phyloP scores from a whole-genome alignment of 805 yeast genomes.

The Starmerella apicola region DNA sequence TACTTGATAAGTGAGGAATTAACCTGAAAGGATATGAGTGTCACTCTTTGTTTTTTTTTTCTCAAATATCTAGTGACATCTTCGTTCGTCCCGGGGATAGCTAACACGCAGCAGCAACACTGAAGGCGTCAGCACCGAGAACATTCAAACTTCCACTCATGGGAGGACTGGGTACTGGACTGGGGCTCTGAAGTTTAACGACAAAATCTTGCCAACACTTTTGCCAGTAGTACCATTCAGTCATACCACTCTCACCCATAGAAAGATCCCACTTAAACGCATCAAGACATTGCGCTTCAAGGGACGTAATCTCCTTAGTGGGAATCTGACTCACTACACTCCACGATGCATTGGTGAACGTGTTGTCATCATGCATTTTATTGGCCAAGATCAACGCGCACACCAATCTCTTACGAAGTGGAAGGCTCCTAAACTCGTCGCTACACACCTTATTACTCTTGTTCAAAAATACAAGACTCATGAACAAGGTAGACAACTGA shows the following conservation, averaged over 20 bases:
- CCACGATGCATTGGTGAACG: slow-evolving; percentile 93
- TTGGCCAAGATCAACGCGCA: slow-evolving; percentile 73
- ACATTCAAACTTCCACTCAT: background rate
- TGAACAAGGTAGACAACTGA: slow-evolving; percentile 67
- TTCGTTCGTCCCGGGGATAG: too few relatives aligned
- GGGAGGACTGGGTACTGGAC: background rate
- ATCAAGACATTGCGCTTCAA: slow-evolving; percentile 60
- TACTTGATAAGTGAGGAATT: too few relatives aligned
- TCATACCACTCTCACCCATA: slow-evolving; percentile 7
- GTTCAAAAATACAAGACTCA: slow-evolving; percentile 68
- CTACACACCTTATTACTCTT: slow-evolving; percentile 26
- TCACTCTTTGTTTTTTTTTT: too few relatives aligned
- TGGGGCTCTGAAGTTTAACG: slow-evolving; percentile 1
- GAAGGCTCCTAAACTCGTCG: slow-evolving; percentile 27
- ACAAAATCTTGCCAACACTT: slow-evolving; percentile 14
- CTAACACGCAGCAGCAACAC: slow-evolving; percentile 12
- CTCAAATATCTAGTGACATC: too few relatives aligned
- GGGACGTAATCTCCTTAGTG: slow-evolving; percentile 43
- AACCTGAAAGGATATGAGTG: too few relatives aligned
- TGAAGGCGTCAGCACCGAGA: slow-evolving; percentile 6
- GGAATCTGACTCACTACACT: slow-evolving; percentile 82
- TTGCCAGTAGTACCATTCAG: slow-evolving; percentile 18
- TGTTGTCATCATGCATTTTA: slow-evolving; percentile 91
- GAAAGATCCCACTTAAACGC: slow-evolving; percentile 14
- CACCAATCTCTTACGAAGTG: slow-evolving; percentile 35